Conservation (phyloP, 306 rosid species). For the Boehmeria nivea region DNA sequence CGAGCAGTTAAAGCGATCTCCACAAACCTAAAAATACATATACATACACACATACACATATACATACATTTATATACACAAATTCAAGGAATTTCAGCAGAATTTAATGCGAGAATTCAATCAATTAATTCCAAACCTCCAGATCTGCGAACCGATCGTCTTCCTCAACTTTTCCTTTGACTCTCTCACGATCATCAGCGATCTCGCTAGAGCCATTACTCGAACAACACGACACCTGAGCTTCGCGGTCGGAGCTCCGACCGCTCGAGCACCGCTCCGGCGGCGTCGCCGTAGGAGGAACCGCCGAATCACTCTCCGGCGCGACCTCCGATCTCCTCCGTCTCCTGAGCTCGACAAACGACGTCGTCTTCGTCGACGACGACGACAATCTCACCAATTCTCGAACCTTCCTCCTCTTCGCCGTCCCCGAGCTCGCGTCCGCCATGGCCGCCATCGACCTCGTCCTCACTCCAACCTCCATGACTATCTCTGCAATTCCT, state of each 20-base stretch:
- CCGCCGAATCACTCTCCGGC: not conserved
- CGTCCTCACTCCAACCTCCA: slow-evolving; percentile 57
- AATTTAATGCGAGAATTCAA: slow-evolving; percentile 21
- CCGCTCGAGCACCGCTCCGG: slow-evolving; percentile 32
- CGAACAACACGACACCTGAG: slow-evolving; percentile 58
- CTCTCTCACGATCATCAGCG: slow-evolving; percentile 13
- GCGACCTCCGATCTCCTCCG: not conserved
- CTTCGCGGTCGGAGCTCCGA: not conserved
- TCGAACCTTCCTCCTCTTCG: slow-evolving; percentile 41
- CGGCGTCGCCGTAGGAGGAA: not conserved
- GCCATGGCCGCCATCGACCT: slow-evolving; percentile 45
- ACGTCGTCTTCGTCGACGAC: not conserved
- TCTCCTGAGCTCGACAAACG: slow-evolving; percentile 27
- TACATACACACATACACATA: too few relatives aligned
- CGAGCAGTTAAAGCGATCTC: slow-evolving; percentile 26
- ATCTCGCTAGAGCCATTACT: slow-evolving; percentile 50
- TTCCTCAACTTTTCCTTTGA: slow-evolving; percentile 1
- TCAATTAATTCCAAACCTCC: slow-evolving; percentile 36
- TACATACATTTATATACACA: too few relatives aligned
- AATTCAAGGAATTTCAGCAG: not conserved
- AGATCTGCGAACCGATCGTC: slow-evolving; percentile 54
- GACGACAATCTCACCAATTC: not conserved
- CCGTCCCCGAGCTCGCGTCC: slow-evolving; percentile 14
- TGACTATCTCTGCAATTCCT: slow-evolving; percentile 31
- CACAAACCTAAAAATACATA: slow-evolving; percentile 17